Percentiles rank a stretch among this genome's conserved stretches.
Evolutionary conservation across 805 yeast genomes (phyloP).

Genomic region (Lipomyces orientalis): DNA sequence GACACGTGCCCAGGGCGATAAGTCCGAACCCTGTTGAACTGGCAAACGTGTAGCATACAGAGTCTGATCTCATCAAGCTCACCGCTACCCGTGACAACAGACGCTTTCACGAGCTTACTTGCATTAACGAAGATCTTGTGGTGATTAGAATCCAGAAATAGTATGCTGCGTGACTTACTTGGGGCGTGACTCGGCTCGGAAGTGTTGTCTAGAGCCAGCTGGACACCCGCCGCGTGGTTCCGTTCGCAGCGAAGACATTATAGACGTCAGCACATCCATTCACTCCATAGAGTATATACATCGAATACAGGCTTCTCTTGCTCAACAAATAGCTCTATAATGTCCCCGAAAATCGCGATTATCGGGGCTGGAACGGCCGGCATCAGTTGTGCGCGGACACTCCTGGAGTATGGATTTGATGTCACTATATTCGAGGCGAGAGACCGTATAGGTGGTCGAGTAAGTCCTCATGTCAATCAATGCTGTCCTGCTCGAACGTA

Average conservation of each 20-base stretch:
- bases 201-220: neutral
- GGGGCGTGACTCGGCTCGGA: neutral
- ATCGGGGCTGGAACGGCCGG: conserved; percentile 48
- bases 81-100: neutral
- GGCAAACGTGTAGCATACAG: neutral
- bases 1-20: neutral
- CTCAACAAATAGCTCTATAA: neutral
- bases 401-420: conserved; percentile 36
- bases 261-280: neutral
- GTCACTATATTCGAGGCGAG: conserved; percentile 44
- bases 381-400: conserved; percentile 43
- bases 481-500: neutral
- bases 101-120: neutral
- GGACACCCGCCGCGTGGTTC: neutral
- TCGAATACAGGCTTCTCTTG: neutral
- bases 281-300: neutral
- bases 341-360: conserved; percentile 32
- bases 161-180: neutral
- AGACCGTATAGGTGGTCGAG: conserved; percentile 45
- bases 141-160: neutral
- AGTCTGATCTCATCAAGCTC: neutral
- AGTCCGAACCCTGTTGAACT: neutral
- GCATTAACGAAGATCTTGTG: neutral
- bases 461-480: conserved; percentile 12
- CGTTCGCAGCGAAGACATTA: neutral